Conservation (phyloP, 2,329 filamentous ascomycete genomes). For the Huntiella abstrusa region DNA sequence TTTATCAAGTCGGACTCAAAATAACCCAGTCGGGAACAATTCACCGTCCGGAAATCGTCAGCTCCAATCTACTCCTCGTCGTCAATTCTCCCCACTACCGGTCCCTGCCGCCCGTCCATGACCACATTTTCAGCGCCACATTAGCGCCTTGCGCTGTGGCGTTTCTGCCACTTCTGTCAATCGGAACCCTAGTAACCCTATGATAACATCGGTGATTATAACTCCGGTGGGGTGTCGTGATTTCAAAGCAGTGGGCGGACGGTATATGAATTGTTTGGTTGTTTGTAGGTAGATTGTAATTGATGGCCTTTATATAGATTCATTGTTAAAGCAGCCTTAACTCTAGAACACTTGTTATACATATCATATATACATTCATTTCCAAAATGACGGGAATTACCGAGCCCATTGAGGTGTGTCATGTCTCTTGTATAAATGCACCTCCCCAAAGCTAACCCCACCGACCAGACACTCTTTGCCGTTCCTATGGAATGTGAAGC, state of each 20-base stretch:
- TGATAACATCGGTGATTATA: no score
- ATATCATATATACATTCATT: background rate
- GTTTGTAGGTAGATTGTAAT: no score
- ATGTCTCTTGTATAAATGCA: background rate
- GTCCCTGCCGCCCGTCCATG: background rate
- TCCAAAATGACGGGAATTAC: conserved; percentile 14
- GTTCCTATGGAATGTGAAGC: conserved; percentile 82
- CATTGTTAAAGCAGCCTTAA: no score
- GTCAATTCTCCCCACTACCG: background rate
- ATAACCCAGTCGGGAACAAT: background rate
- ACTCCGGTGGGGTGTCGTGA: no score
- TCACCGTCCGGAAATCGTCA: background rate
- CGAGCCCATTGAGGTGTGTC: conserved; percentile 15
- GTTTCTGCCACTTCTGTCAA: conserved; percentile 6
- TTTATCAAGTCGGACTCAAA: no score
- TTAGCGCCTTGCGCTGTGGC: conserved; percentile 2
- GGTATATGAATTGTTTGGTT: no score
- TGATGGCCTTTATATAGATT: no score
- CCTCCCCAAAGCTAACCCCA: background rate
- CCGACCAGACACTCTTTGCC: conserved; percentile 68
- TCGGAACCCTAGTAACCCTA: conserved; percentile 4
- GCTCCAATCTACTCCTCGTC: background rate
- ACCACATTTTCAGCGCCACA: background rate
- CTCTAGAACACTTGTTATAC: background rate
- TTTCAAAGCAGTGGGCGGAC: no score